Conservation (phyloP, 1,284 basidiomycete genomes). For the Porogramme epimiltina region DNA sequence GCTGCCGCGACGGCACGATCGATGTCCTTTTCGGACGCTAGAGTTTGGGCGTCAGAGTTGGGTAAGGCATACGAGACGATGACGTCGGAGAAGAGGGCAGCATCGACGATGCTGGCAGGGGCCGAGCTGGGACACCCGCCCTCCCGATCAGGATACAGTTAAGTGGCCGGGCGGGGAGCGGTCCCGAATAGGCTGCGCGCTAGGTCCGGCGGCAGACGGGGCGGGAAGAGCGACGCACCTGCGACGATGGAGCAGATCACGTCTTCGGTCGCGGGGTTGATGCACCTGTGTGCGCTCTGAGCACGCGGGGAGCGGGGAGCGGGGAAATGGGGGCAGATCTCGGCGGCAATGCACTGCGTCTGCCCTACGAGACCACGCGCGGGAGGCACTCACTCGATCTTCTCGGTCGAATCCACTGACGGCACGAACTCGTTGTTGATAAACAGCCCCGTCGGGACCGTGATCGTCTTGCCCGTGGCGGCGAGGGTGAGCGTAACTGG, state of each 20-base stretch:
- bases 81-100: neutral
- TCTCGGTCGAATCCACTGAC: constrained; percentile 61
- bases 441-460: constrained; percentile 83
- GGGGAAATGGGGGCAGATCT: constrained; percentile 6
- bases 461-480: constrained; percentile 50
- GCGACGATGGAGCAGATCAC: constrained; percentile 66
- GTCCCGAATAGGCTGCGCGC: neutral
- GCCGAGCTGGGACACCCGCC: neutral
- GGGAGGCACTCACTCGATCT: constrained; percentile 50
- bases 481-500: constrained; percentile 30
- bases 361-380: too few species aligned
- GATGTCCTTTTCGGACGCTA: constrained; percentile 68
- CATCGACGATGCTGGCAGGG: neutral
- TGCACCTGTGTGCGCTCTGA: constrained; percentile 41
- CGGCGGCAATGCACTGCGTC: neutral
- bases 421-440: constrained; percentile 88
- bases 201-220: neutral
- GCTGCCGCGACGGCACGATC: constrained; percentile 85
- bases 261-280: constrained; percentile 79
- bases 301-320: constrained; percentile 1
- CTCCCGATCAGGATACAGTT: neutral
- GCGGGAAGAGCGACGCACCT: constrained; percentile 58
- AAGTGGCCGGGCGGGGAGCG: too few species aligned
- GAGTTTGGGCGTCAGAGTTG: too few species aligned
- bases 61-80: neutral